phyloP scores from a whole-genome alignment of 768 basidiomycete species.

The Rhodotorula diobovata region DNA sequence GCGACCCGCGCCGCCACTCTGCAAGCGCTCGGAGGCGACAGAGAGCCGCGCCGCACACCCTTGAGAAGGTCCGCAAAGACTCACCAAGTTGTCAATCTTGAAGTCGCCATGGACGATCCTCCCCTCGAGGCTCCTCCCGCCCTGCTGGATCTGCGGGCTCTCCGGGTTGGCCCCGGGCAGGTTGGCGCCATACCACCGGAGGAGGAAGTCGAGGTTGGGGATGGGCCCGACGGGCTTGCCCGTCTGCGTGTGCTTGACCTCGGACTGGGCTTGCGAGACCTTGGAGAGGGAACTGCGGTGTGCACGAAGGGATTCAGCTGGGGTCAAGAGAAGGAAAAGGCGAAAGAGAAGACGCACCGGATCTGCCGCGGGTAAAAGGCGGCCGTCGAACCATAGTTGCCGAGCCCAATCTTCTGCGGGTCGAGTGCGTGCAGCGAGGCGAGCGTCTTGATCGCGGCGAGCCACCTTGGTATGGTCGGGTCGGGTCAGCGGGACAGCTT shows the following conservation, averaged over 20 bases:
- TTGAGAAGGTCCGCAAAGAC: slow-evolving; percentile 17
- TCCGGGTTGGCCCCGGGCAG: slow-evolving; percentile 57
- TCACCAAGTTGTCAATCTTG: slow-evolving; percentile 89
- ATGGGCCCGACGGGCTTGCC: slow-evolving; percentile 61
- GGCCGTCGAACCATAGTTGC: slow-evolving; percentile 64
- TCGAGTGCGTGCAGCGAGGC: slow-evolving; percentile 63
- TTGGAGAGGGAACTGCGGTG: slow-evolving; percentile 75
- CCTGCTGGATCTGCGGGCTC: background rate
- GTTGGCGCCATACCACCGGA: slow-evolving; percentile 69
- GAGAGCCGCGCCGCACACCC: no score
- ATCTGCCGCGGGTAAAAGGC: slow-evolving; percentile 92
- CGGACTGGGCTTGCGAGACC: slow-evolving; percentile 73
- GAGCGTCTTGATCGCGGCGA: slow-evolving; percentile 67
- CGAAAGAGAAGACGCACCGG: background rate
- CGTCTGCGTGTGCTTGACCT: slow-evolving; percentile 63
- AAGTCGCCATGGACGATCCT: slow-evolving; percentile 93
- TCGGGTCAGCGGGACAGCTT: background rate
- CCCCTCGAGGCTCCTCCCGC: slow-evolving; percentile 49
- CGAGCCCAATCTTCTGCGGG: slow-evolving; percentile 64
- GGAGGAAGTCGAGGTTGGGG: slow-evolving; percentile 66
- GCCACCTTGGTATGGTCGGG: slow-evolving; percentile 58
- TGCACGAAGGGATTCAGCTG: no score
- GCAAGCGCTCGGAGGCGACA: no score
- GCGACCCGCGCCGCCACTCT: no score
- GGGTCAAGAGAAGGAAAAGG: no score